Evolutionary conservation across 2,329 filamentous ascomycete species (phyloP), one percentile per base, ranked within the genome.

Genomic region (Macrophomina pseudophaseolina): DNA sequence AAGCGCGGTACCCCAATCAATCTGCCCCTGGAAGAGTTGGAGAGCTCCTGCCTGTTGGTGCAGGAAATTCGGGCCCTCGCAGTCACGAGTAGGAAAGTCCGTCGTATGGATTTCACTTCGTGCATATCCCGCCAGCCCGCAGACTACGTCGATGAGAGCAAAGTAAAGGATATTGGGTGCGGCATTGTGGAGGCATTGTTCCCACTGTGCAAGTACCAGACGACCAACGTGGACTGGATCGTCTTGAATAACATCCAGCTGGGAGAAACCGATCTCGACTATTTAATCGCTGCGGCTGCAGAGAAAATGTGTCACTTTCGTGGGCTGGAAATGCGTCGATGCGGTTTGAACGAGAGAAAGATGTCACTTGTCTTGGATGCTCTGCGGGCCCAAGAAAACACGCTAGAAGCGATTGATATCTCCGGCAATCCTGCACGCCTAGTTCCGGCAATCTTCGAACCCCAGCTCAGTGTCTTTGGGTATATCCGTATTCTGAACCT

Each of bases 191-290:
- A 90, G 74, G 90, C 89, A 2, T 80, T 92, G 5, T 88, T 90
- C 70, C 88, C 89, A 1, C 79, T 91, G 5, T 91, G 88, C 76
- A 87, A 87, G 69, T 85, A 86, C 68, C 86, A 90, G 71, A 82
- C 88, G 30, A 91, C 90, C 0, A 90, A 88, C 71, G 86, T 91
- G 18, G 88, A 90, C 73, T 92, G 90, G 89, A 85, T 92, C 64
- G 83, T 86, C 28, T 77, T 92, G 67, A 91, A 88, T 68, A 88
- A 88, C 12, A 89, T 91, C 68, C 84, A 86, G 68, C 83, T 92
- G n/a, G 88, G 88, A 48, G 90, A 92, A 64, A 87, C 87, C 0
- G 90, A 92, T 76, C 79, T 91, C 64, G 90, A 91, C 69, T 86
- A 86, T 70, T 72, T 90, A 53, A 87, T 91, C 52, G 88, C 88